Evolutionary conservation across 768 basidiomycete species (phyloP).

Genomic region (Suillus subalutaceus): DNA sequence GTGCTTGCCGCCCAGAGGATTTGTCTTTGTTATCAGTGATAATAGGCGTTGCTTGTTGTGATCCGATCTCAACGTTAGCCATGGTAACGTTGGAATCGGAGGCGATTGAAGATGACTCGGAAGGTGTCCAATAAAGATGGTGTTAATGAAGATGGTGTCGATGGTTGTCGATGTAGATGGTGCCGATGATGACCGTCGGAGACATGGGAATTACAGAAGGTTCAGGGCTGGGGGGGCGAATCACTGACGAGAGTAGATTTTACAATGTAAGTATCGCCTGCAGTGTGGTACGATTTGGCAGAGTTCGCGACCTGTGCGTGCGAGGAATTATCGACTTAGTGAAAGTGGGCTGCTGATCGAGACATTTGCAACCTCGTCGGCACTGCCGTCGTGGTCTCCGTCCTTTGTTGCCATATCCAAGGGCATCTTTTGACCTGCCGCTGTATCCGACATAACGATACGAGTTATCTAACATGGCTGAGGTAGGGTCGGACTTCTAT

Average conservation of each 20-base stretch:
- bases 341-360: background rate
- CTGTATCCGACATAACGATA: conserved; percentile 3
- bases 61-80: conserved; percentile 6
- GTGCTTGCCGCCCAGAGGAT: conserved; percentile 6
- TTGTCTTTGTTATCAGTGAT: conserved; percentile 11
- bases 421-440: conserved; percentile 9
- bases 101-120: background rate
- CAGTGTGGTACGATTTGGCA: background rate
- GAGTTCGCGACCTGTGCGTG: background rate
- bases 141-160: background rate
- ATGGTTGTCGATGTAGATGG: background rate
- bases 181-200: conserved; percentile 2
- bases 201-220: background rate
- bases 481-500: background rate
- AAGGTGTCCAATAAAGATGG: background rate
- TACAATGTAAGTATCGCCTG: background rate
- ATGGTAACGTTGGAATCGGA: background rate
- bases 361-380: background rate
- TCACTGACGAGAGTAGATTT: too few relatives aligned
- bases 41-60: conserved; percentile 2
- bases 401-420: conserved; percentile 13
- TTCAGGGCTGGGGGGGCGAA: background rate
- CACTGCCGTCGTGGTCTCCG: too few relatives aligned
- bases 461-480: background rate
- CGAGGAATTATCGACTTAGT: background rate